These are phyloP conservation scores for Amanita inopinata DNA, from an alignment of 768 basidiomycete genomes.

Conservation along the genomic window DNA sequence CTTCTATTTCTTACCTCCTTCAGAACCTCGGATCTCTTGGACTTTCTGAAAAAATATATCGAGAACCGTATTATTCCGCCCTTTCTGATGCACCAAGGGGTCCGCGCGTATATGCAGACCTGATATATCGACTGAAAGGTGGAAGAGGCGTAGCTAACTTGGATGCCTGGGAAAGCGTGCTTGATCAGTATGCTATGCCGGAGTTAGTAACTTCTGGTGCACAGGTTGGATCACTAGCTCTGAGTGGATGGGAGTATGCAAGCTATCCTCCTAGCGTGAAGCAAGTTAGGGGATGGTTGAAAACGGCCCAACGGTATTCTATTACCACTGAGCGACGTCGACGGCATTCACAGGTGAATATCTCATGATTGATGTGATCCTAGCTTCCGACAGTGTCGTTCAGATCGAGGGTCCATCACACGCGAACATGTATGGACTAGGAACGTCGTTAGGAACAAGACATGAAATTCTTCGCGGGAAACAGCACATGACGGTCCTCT, in stretches of 20 bases:
- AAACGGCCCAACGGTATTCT: slow-evolving; percentile 17
- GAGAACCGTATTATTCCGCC: slow-evolving; percentile 72
- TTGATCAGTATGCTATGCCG: background rate
- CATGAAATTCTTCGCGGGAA: slow-evolving; percentile 35
- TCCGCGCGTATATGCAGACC: slow-evolving; percentile 72
- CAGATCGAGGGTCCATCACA: slow-evolving; percentile 72
- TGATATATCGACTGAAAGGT: slow-evolving; percentile 63
- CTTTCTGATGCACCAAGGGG: slow-evolving; percentile 55
- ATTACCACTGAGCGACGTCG: slow-evolving; percentile 11
- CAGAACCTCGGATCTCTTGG: slow-evolving; percentile 34
- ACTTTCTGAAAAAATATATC: slow-evolving; percentile 56
- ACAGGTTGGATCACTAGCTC: slow-evolving; percentile 19
- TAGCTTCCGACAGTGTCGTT: background rate
- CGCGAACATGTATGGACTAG: slow-evolving; percentile 57
- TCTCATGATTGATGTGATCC: background rate
- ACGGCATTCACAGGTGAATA: slow-evolving; percentile 43
- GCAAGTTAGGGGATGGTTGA: slow-evolving; percentile 48
- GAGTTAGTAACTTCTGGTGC: background rate
- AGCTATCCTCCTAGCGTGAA: slow-evolving; percentile 52
- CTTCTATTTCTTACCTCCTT: slow-evolving; percentile 37
- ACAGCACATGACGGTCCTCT: slow-evolving; percentile 69
- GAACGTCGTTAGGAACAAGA: slow-evolving; percentile 32
- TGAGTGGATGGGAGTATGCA: slow-evolving; percentile 78
- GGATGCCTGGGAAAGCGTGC: slow-evolving; percentile 43
- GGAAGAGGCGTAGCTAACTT: slow-evolving; percentile 46